Percentiles rank a stretch among this genome's conserved stretches.
These are phyloP conservation scores for Sapria himalayana DNA, from an alignment of 345 rosid species.

Conservation along the genomic window DNA sequence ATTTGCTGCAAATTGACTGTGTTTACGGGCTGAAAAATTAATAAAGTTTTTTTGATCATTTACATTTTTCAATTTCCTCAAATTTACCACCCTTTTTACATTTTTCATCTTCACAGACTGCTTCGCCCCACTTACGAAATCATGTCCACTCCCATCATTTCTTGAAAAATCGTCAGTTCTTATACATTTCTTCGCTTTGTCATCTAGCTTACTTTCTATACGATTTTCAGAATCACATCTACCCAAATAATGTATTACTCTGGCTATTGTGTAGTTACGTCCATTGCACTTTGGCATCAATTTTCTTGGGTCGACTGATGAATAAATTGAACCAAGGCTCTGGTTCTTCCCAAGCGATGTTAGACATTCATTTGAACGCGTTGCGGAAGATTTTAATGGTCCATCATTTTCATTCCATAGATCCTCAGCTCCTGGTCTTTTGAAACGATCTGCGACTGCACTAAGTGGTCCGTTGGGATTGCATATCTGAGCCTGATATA, in stretches of 20 bases:
- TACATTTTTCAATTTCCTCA: conserved; percentile 2
- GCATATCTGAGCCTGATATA: conserved; percentile 60
- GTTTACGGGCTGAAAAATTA: conserved; percentile 4
- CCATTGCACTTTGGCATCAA: conserved; percentile 12
- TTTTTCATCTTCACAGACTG: neutral
- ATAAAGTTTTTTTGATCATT: conserved; percentile 4
- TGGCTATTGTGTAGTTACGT: too few relatives aligned
- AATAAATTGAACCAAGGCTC: conserved; percentile 3
- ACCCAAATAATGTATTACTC: too few relatives aligned
- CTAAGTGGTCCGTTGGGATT: conserved; percentile 43
- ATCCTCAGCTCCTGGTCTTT: conserved; percentile 73
- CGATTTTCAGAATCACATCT: too few relatives aligned
- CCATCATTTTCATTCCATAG: conserved; percentile 83
- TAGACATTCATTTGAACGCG: conserved; percentile 10
- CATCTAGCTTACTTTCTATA: too few relatives aligned
- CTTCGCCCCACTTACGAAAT: too few relatives aligned
- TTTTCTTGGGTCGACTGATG: conserved; percentile 34
- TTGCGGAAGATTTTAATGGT: conserved; percentile 18
- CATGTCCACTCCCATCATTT: conserved; percentile 3
- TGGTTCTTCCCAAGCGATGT: conserved; percentile 6
- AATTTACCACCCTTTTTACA: neutral
- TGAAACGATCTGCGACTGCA: conserved; percentile 74
- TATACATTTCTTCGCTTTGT: too few relatives aligned
- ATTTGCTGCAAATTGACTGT: conserved; percentile 17
- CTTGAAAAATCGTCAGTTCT: conserved; percentile 12